Evolutionary conservation across 1,284 basidiomycete species (phyloP), one percentile per base, ranked within the genome.

Genomic region (Boletus putidus): DNA sequence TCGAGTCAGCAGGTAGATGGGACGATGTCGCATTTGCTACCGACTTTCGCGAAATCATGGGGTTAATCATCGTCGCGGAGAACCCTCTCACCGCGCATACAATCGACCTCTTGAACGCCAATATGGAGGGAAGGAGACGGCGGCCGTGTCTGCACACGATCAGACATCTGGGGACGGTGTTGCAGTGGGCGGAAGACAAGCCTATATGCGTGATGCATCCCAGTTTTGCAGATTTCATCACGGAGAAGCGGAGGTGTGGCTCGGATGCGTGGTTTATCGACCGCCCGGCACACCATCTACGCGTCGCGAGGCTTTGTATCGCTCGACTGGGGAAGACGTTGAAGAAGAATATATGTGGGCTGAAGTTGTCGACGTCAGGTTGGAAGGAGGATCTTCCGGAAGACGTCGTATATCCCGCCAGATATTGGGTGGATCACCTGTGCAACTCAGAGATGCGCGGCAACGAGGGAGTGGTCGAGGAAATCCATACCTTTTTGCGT

Each of bases 11-110:
- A 14, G 63, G 73, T 4, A 68, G 52, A 62, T 72, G 70, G 70
- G 60, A 71, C 29, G 73, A 74, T 7, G 33, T n/a, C 23, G 60
- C 62, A 1, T 72, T 72, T 31, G 64, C 70, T n/a, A 36, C 55
- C 27, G 70, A 75, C 57, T 72, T 72, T 53, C 72, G 70, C n/a
- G 72, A 75, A 14, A 73, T 75, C 49, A 60, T 75, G 54, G 72
- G 70, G 4, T 31, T 75, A 6, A 49, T 73, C 46, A 58, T 75
- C 43, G 68, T 71, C n/a, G 68, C 69, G 0, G 52, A 63, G 54
- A 64, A 70, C 45, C 70, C 72, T 15, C 57, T 75, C 39, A 63
- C 63, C 0, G 58, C 69, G 1, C 49, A 33, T 6, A 63, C 62
- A 2, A 71, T 72, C n/a, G 73, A 75, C 42, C 48, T 65, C 20